Evolutionary conservation across 306 rosid species (phyloP), one percentile per base, ranked within the genome.

Genomic region (Rosa chinensis): DNA sequence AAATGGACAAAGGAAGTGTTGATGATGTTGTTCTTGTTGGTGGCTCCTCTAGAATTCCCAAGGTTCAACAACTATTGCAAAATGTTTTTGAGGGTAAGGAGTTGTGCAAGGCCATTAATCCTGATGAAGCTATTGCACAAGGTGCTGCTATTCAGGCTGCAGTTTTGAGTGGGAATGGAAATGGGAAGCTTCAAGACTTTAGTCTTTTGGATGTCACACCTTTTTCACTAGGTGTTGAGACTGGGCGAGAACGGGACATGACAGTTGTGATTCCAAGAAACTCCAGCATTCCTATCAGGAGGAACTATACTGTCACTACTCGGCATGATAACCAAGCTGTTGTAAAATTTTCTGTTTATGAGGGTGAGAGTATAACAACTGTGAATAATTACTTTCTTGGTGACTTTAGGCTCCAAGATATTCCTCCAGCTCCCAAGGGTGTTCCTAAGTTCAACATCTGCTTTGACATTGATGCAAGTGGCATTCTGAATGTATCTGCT

Each of bases 131-230:
- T 35, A 35, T 66, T 1, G 70, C 70, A 66, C 42, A 66, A 32
- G 71, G 71, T 35, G 71, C 71, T 39, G 71, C 71, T 17, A 39
- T 66, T 66, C 48, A 66, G 39, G 71, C 72, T 58, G 76, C 66
- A 73, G 67, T 28, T 44, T 66, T 68, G 81, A 70, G 37, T 73
- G 72, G 44, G 48, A 66, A 39, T 39, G 45, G 23, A 13, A 66
- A 66, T 17, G 23, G 16, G 7, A 66, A 39, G 71, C 71, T 66
- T 66, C 45, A 66, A 18, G 47, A 35, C 59, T 68, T 68, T 49
- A 58, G n/a, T 66, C 45, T 62, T 73, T 73, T 71, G 39, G 53
- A 64, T 73, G 55, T 69, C 53, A 69, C 74, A 18, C 74, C 74
- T 13, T n/a, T 70, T 47, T 70, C 74, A 44, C 74, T 70, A n/a